A percentile compares a stretch with the other conserved stretches of the same genome.
phyloP scores from a whole-genome alignment of 805 yeast genomes.

The Danielia oregonensis region DNA sequence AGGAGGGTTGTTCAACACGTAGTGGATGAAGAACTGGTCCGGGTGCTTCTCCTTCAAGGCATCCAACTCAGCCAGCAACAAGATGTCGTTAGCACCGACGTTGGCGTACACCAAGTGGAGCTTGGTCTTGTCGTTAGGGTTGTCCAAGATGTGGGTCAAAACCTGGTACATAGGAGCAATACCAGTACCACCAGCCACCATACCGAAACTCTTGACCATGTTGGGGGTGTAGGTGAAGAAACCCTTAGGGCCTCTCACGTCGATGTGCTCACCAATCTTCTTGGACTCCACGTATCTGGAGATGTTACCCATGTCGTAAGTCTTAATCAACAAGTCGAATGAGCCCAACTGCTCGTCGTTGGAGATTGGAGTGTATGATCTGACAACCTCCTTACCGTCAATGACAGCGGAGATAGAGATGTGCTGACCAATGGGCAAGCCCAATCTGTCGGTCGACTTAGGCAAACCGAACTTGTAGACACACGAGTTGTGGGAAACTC shows the following conservation, averaged over 20 bases:
- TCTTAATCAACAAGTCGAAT: constrained; percentile 82
- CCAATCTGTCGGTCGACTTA: constrained; percentile 65
- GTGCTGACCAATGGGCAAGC: constrained; percentile 94
- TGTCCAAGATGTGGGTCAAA: constrained; percentile 70
- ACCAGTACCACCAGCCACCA: constrained; percentile 98
- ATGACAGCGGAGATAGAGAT: constrained; percentile 74
- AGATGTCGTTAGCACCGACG: constrained; percentile 73
- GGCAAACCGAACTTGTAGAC: constrained; percentile 84
- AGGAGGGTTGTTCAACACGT: constrained; percentile 72
- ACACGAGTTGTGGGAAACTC: constrained; percentile 76
- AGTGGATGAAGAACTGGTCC: constrained; percentile 58
- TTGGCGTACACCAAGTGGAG: constrained; percentile 78
- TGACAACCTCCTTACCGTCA: constrained; percentile 72
- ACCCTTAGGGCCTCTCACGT: constrained; percentile 89
- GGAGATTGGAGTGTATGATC: constrained; percentile 90
- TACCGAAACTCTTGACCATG: constrained; percentile 67
- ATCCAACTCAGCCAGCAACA: constrained; percentile 78
- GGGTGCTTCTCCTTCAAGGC: constrained; percentile 53
- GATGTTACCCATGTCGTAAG: constrained; percentile 81
- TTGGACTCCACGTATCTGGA: constrained; percentile 70
- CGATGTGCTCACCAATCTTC: constrained; percentile 73
- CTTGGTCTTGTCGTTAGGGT: constrained; percentile 77
- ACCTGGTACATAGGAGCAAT: constrained; percentile 95
- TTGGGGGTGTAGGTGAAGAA: constrained; percentile 78
- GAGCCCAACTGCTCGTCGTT: constrained; percentile 74